Evolutionary conservation across 179 eudicot genomes (phyloP), one percentile per base, ranked within the genome.

Genomic region (Silene noctiflora): DNA sequence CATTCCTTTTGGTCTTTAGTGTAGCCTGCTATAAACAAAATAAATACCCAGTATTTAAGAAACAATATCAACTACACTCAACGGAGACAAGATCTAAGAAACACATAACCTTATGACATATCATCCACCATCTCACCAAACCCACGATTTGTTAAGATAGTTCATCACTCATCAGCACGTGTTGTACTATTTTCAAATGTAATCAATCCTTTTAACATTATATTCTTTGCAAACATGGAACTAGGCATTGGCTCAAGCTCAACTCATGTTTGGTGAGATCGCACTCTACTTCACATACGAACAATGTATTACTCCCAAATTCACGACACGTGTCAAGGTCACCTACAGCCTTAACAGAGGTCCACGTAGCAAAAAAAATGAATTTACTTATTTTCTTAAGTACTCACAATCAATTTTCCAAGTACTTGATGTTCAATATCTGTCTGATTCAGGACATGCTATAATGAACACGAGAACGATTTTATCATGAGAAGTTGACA

Each of bases 1-100:
- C 42, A 33, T 65, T 86, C 79, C 72, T 76, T 79, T 62, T 76
- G 66, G 75, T 86, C 84, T 69, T 72, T 51, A 72, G 39, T 20
- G 66, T 79, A 60, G 24, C 79, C 82, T 82, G 77, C 53, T 6
- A 27, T 29, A 69, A 31, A 72, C 39, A 35, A n/a, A 63, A 20
- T 53, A 9, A 21, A 73, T 20, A 44, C 27, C 31, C 33, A 44
- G 17, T 25, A 20, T 27, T 29, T 6, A 46, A 51, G 59, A 42
- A 59, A 55, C 68, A 20, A 58, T 53, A 60, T 67, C 17, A 6
- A 25, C 29, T 29, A 25, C 44, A 48, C 6, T 24, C 67, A 4
- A 33, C 10, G 8, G 35, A 20, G 62, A 65, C 19, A 12, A 70
- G 13, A 12, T 51, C 61, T 16, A 53, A 6, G 58, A 53, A 53